These are phyloP conservation scores for Nepenthes gracilis DNA, from an alignment of 148 eudicot genomes.

Conservation along the genomic window DNA sequence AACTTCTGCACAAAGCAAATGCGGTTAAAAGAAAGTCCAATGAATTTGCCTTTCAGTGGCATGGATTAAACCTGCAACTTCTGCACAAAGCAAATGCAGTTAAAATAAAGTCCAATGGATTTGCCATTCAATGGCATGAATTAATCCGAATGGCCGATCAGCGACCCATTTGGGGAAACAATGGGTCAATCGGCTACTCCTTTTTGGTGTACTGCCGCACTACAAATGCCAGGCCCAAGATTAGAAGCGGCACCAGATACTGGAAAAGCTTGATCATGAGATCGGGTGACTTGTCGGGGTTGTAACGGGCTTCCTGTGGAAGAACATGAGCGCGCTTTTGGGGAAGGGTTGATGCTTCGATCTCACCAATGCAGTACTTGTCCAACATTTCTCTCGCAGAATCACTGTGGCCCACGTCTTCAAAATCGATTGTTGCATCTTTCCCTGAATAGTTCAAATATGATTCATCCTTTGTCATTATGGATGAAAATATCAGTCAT, in stretches of 20 bases:
- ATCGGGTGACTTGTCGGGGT: slow-evolving; percentile 8
- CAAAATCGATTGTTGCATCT: slow-evolving; percentile 12
- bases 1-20: too few relatives aligned
- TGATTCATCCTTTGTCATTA: background rate
- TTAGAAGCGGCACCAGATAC: slow-evolving; percentile 13
- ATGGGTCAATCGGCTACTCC: slow-evolving; percentile 6
- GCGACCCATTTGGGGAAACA: too few relatives aligned
- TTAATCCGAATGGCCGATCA: too few relatives aligned
- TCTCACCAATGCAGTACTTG: slow-evolving; percentile 39
- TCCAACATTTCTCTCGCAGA: slow-evolving; percentile 44
- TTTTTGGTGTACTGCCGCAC: slow-evolving; percentile 12
- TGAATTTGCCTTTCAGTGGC: too few relatives aligned
- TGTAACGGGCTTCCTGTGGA: slow-evolving; percentile 7
- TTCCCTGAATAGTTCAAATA: background rate
- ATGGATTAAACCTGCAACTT: too few relatives aligned
- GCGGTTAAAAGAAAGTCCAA: too few relatives aligned
- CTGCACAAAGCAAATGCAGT: too few relatives aligned
- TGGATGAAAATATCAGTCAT: background rate
- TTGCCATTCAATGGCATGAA: too few relatives aligned
- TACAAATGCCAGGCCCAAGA: slow-evolving; percentile 16
- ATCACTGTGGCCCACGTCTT: slow-evolving; percentile 42
- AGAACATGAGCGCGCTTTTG: background rate
- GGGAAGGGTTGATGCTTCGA: slow-evolving; percentile 22
- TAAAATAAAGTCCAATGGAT: too few relatives aligned
- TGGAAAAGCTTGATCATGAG: slow-evolving; percentile 15